Base-by-base conservation (phyloP, 176 grass and related monocot species). In the Saccharum officinarum region DNA sequence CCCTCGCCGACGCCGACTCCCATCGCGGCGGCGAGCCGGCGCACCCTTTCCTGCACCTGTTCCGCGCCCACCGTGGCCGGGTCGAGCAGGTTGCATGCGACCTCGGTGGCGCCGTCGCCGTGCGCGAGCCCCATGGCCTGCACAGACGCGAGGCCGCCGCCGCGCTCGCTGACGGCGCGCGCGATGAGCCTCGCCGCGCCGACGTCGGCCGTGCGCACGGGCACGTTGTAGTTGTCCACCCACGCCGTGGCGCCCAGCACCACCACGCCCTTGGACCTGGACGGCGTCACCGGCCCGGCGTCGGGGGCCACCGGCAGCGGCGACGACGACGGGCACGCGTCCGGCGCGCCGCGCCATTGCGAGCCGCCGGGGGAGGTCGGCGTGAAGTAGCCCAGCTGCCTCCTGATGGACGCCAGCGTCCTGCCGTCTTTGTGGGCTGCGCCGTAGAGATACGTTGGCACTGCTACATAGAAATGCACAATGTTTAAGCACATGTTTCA, bases 221-320 rank as follows among this genome's bases (percentile, higher is more conserved):
- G 95, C 26, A 98, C 87, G 57, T 95, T 93, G 75, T 93, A 98
- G 84, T 87, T 98, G 87, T 89, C 95, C 6, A 95, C 93, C 93
- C 93, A 95, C 1, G 61, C 50, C 15, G 91, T 92, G 7, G 93
- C 93, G 6, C 93, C 93, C 18, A 98, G 37, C 22, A 87, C 90
- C 77, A 92, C 72, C 71, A 95, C 77, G 60, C 95, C 95, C 81
- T 90, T 93, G 23, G 91, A 82, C 36, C 37, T 57, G 12, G 71
- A 59, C 41, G 84, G 5, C 22, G 69, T 47, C 15, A 1, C 37
- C 0, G 93, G 93, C 0, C 95, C 95, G 28, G 74, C 82, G 73
- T 98, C 91, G 0, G 95, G 93, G 16, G 67, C 50, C 67, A 90
- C 38, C 10, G 63, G 64, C 25, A 91, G 83, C 1, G 78, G 12